Evolutionary conservation across 192 early-diverging fungal species (phyloP), one percentile per base, ranked within the genome.

Genomic region (Coemansia sp.): DNA sequence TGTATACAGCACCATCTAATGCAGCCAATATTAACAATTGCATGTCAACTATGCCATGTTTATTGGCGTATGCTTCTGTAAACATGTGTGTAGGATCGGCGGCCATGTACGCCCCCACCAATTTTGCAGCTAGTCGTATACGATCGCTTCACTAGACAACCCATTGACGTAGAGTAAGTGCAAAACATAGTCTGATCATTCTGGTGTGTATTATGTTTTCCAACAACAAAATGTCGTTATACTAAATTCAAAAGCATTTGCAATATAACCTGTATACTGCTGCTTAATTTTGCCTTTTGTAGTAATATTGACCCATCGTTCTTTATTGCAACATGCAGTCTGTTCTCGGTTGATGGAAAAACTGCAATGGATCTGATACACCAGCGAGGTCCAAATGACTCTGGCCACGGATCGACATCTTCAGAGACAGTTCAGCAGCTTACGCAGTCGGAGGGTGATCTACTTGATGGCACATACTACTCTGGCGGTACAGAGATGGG

Each of bases 41-140:
- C 33, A 4, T 6, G 6, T 36, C 10, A 36, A 10, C 33, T 36
- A 36, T 36, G 33, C 6, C 33, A 36, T 36, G 6, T 36, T 5
- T 36, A 10, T 36, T 36, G 33, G 33, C 33, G 33, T 36, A 33
- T 39, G 23, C 51, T 21, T 24, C 25, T 25, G 50, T 14, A 20
- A 30, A 54, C 7, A 7, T 19, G 17, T 30, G 19, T 53, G 23
- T 82, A 87, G 77, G 87, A 88, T 75, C 76, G 84, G 27, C 78
- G 87, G 10, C 84, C 85, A 55, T 82, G 88, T 20, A 87, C 87
- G 51, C 89, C 89, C 9, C 86, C 87, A 22, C 87, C 88, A 6
- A 86, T 90, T 62, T 59, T 89, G 11, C 86, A 87, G 69, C 74
- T 90, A 2, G 67, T 86, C 60, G 80, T 85, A 42, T 77, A 76